A percentile compares a stretch with the other conserved stretches of the same genome.
Conservation (phyloP, 306 rosid genomes). For the Corylus heterophylla region DNA sequence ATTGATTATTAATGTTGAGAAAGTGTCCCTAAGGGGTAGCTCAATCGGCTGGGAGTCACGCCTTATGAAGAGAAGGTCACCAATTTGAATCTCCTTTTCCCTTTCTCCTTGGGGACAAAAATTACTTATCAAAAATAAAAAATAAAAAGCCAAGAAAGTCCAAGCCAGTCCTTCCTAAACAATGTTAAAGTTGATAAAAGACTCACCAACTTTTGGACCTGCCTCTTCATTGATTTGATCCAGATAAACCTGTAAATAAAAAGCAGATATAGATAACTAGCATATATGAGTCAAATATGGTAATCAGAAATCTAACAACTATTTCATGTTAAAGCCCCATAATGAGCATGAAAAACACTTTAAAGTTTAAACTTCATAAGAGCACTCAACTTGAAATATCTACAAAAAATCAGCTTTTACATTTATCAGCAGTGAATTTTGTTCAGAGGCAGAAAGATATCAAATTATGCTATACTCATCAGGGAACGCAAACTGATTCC, state of each 20-base stretch:
- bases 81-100: too few species aligned
- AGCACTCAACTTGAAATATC: background rate
- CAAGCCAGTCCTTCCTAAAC: background rate
- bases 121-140: too few species aligned
- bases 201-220: conserved; percentile 53
- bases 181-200: conserved; percentile 1
- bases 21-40: background rate
- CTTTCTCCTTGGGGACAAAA: too few species aligned
- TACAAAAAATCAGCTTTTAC: background rate
- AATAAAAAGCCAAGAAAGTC: background rate
- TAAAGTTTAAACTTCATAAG: background rate
- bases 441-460: background rate
- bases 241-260: conserved; percentile 49
- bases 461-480: background rate
- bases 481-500: background rate
- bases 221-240: conserved; percentile 46
- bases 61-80: too few species aligned
- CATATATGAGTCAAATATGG: background rate
- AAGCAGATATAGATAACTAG: background rate
- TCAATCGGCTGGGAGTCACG: too few species aligned
- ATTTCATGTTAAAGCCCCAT: background rate
- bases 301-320: background rate
- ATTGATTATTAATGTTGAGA: background rate
- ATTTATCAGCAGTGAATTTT: background rate
- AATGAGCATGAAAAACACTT: background rate